Conservation (phyloP, 805 yeast genomes). For the Candida wancherniae region DNA sequence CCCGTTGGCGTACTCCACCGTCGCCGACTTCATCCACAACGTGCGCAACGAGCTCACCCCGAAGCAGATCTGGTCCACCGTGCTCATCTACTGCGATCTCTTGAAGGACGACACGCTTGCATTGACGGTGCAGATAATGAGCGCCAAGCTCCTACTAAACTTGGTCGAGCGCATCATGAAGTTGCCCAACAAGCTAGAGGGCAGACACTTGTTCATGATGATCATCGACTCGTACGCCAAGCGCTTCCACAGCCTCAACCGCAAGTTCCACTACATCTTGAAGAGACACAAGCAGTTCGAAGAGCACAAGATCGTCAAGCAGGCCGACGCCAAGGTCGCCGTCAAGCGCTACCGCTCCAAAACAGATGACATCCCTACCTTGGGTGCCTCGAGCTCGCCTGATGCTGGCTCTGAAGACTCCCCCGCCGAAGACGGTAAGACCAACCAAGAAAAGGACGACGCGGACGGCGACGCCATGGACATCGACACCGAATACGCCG, state of each 20-base stretch:
- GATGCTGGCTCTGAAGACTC: background rate
- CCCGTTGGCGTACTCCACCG: constrained; percentile 90
- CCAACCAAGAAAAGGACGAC: constrained; percentile 1
- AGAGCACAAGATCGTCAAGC: constrained; percentile 33
- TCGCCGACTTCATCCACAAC: constrained; percentile 93
- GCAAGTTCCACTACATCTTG: constrained; percentile 64
- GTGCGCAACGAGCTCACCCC: constrained; percentile 79
- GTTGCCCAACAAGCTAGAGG: constrained; percentile 74
- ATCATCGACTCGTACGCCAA: constrained; percentile 86
- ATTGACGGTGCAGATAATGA: constrained; percentile 90
- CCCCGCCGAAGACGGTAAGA: background rate
- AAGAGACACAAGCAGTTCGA: constrained; percentile 54
- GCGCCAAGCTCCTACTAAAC: constrained; percentile 84
- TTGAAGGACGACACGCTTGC: constrained; percentile 79
- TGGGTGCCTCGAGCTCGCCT: background rate
- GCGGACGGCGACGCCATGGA: constrained; percentile 19
- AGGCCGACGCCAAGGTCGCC: constrained; percentile 40
- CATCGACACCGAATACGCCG: constrained; percentile 13
- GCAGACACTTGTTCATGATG: constrained; percentile 75
- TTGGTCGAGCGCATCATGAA: constrained; percentile 84
- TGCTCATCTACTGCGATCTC: constrained; percentile 72
- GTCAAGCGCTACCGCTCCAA: constrained; percentile 34
- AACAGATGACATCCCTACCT: constrained; percentile 3
- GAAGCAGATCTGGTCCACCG: constrained; percentile 82
- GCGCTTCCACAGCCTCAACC: constrained; percentile 70